These are phyloP conservation scores for Linum usitatissimum DNA, from an alignment of 345 rosid species.

Conservation along the genomic window DNA sequence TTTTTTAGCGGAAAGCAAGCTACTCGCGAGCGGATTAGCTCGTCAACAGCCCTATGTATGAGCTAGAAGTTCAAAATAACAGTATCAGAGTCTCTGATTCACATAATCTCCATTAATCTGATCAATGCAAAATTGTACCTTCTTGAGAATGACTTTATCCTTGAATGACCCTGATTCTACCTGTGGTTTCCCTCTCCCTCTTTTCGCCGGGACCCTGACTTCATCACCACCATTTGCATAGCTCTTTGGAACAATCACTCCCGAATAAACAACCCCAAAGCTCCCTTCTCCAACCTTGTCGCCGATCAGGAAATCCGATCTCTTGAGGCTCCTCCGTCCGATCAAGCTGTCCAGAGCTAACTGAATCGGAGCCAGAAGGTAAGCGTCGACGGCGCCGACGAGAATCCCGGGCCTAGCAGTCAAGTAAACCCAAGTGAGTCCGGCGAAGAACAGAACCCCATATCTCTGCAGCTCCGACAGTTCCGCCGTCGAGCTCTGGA, in stretches of 20 bases:
- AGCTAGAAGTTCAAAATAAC: too few relatives aligned
- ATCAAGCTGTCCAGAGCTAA: constrained; percentile 47
- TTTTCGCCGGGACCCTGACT: constrained; percentile 28
- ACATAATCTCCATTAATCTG: too few relatives aligned
- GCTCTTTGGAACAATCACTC: constrained; percentile 59
- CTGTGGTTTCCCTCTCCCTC: constrained; percentile 31
- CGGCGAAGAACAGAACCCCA: constrained; percentile 45
- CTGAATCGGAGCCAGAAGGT: constrained; percentile 81
- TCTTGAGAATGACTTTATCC: constrained; percentile 73
- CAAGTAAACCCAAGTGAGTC: constrained; percentile 64
- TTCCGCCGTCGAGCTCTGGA: constrained; percentile 32
- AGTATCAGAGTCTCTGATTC: too few relatives aligned
- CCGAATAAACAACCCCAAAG: constrained; percentile 80
- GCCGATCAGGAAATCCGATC: constrained; percentile 54
- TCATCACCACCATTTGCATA: constrained; percentile 50
- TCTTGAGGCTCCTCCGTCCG: constrained; percentile 65
- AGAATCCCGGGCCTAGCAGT: constrained; percentile 92
- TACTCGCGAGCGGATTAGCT: too few relatives aligned
- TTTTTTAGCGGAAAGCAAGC: too few relatives aligned
- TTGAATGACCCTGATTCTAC: constrained; percentile 34
- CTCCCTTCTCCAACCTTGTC: constrained; percentile 91
- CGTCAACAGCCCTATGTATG: too few relatives aligned
- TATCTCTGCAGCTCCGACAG: constrained; percentile 52
- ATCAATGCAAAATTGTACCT: constrained; percentile 27
- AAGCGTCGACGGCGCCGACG: constrained; percentile 81